Conservation (phyloP, 2,329 filamentous ascomycete species). For the Talaromyces sp. region DNA sequence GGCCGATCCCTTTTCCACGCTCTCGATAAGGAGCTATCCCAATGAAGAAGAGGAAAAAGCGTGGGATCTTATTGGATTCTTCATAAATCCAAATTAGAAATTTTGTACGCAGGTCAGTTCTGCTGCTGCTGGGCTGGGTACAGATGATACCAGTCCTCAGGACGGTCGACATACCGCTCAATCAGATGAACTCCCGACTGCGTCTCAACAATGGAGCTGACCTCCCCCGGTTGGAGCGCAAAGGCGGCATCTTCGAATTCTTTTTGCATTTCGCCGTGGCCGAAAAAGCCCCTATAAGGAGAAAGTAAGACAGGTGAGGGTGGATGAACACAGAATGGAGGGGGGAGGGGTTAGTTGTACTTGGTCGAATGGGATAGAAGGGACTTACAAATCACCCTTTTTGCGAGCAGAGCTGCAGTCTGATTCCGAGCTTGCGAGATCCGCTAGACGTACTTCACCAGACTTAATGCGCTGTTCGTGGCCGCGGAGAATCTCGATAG, state of each 20-base stretch:
- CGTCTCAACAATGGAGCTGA: constrained; percentile 84
- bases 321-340: background rate
- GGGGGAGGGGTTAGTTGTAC: background rate
- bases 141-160: constrained; percentile 19
- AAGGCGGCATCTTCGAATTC: constrained; percentile 98
- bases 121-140: constrained; percentile 13
- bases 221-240: constrained; percentile 76
- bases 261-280: constrained; percentile 93
- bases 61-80: background rate
- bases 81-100: constrained; percentile 1
- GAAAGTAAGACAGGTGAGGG: background rate
- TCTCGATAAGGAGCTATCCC: background rate
- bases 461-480: constrained; percentile 73
- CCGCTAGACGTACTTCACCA: constrained; percentile 66
- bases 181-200: constrained; percentile 94
- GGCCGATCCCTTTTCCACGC: background rate
- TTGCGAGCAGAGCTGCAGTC: constrained; percentile 96
- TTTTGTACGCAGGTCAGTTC: constrained; percentile 14
- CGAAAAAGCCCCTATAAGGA: constrained; percentile 72
- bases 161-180: constrained; percentile 63
- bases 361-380: background rate
- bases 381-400: constrained; percentile 73
- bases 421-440: constrained; percentile 82
- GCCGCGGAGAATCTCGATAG: constrained; percentile 67
- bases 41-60: background rate